Evolutionary conservation across 2,329 filamentous ascomycete species (phyloP), one percentile per base, ranked within the genome.

Genomic region (Fusarium falciforme): DNA sequence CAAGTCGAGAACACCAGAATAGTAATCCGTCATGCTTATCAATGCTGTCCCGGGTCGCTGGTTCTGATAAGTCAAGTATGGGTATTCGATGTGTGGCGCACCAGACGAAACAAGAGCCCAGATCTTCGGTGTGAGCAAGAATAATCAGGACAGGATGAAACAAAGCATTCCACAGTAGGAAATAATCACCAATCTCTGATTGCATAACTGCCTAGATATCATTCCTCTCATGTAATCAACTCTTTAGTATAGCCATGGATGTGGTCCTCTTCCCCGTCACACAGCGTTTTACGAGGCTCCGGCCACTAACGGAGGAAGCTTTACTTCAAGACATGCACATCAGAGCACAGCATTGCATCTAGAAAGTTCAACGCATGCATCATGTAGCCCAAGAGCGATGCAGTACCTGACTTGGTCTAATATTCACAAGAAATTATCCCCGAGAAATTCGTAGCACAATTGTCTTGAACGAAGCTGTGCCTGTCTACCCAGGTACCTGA

Each of bases 21-120:
- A 74, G 68, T 25, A 70, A 63, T 38, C 35, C 42, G 11, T 25
- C 52, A 38, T 49, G 67, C 58, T 61, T 40, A 62, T 63, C 49
- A 57, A 40, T 29, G 16, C 20, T 17, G 9, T 54, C 44, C 60
- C 31, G 20, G 44, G 49, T 25, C 8, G 33, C 31, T 38, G 57
- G 64, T 66, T 62, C 52, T 22, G 16, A 29, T 31, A 33, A 40
- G 9, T 52, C 47, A 52, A 52, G 17, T n/a, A 52, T 27, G 27
- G 47, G 27, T 52, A 31, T 52, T 20, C 47, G 27, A 52, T 52
- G 10, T 52, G 47, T 31, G 47, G 47, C 47, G 47, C 47, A 31
- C 17, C 47, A 31, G 27, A 31, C n/a, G 47, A 47, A 25, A 47
- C 42, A 25, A 27, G 14, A 17, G 42, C 8, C 42, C 42, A 47